phyloP scores from a whole-genome alignment of 768 basidiomycete genomes.

The Amanita thiersii region DNA sequence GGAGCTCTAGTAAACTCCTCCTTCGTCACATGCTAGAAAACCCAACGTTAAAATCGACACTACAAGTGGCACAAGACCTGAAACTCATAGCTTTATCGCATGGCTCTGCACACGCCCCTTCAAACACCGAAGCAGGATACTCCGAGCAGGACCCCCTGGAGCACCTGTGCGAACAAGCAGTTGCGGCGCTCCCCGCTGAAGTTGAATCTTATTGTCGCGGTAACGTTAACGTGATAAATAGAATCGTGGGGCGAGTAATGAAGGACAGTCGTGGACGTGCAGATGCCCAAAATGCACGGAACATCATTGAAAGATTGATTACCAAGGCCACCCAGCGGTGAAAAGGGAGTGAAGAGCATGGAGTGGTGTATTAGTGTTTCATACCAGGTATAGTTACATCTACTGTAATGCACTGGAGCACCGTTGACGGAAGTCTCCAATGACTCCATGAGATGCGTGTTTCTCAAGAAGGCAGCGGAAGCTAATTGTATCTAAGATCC shows the following conservation, averaged over 20 bases:
- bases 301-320: neutral
- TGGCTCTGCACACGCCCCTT: slow-evolving; percentile 7
- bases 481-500: too few relatives aligned
- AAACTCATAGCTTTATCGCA: slow-evolving; percentile 33
- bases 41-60: slow-evolving; percentile 26
- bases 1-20: slow-evolving; percentile 70
- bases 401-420: too few relatives aligned
- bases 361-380: too few relatives aligned
- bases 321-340: neutral
- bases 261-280: slow-evolving; percentile 70
- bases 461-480: too few relatives aligned
- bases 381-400: too few relatives aligned
- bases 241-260: slow-evolving; percentile 83
- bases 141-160: slow-evolving; percentile 26
- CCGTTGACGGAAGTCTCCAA: too few relatives aligned
- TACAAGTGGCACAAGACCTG: slow-evolving; percentile 39
- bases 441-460: too few relatives aligned
- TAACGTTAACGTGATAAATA: slow-evolving; percentile 70
- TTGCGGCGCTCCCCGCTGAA: slow-evolving; percentile 59
- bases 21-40: slow-evolving; percentile 62
- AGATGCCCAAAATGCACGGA: slow-evolving; percentile 42
- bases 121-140: neutral
- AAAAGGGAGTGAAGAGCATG: too few relatives aligned
- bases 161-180: slow-evolving; percentile 52
- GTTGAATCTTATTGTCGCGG: slow-evolving; percentile 59